Evolutionary conservation across 129 eudicot genomes (phyloP).

Genomic region (Kitagawia praeruptora): DNA sequence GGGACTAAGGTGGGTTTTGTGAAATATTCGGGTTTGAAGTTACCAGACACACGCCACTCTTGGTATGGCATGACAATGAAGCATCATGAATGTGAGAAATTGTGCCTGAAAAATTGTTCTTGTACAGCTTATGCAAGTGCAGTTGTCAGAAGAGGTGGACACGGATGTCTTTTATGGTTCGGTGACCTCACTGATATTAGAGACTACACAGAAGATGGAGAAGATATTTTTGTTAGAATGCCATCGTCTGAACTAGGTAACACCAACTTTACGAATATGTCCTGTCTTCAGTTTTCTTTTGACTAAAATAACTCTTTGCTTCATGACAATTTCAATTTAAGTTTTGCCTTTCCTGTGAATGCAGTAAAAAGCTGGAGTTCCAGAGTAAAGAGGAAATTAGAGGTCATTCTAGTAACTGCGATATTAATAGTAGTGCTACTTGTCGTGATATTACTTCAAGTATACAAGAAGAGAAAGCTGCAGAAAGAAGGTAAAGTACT

Average conservation of each 20-base stretch:
- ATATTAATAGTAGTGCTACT: neutral
- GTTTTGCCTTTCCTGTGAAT: neutral
- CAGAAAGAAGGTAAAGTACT: neutral
- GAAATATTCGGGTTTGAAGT: neutral
- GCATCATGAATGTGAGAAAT: neutral
- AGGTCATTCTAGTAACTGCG: neutral
- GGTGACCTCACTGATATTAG: neutral
- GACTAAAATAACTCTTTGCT: no score
- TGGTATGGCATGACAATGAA: neutral
- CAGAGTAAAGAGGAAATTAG: neutral
- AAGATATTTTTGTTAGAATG: constrained; percentile 2
- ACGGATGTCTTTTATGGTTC: constrained; percentile 1
- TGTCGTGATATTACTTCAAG: neutral
- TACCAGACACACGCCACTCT: constrained; percentile 10
- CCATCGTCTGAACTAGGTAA: neutral
- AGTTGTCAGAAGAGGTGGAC: neutral
- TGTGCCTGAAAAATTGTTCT: constrained; percentile 15
- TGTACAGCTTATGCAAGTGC: constrained; percentile 12
- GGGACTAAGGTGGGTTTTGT: neutral
- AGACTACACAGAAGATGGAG: neutral
- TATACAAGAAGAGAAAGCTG: neutral
- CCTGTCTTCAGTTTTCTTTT: no score
- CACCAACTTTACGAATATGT: neutral
- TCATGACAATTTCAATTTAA: no score
- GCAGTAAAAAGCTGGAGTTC: neutral